Evolutionary conservation across 2,329 filamentous ascomycete genomes (phyloP).

Genomic region (Colletotrichum lentis): DNA sequence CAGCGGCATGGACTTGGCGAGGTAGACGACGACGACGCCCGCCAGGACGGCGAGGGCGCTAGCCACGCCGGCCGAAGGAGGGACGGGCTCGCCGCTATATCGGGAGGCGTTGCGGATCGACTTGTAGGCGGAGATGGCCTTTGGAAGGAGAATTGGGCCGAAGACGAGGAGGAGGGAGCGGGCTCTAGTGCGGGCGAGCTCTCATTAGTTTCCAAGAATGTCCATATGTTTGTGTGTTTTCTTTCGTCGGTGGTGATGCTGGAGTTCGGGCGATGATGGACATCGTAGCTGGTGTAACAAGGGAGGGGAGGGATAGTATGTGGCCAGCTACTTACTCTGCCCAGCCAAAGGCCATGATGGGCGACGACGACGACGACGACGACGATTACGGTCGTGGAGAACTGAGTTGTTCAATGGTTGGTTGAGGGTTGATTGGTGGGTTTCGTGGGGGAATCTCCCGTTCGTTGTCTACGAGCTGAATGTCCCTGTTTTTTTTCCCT

Average conservation of each 20-base stretch:
- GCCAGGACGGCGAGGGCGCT: constrained; percentile 69
- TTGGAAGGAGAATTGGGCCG: constrained; percentile 76
- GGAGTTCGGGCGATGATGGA: neutral
- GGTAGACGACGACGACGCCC: constrained; percentile 53
- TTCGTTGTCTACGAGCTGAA: neutral
- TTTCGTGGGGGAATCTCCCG: neutral
- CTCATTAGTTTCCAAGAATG: neutral
- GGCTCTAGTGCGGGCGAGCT: constrained; percentile 49
- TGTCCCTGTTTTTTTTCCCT: neutral
- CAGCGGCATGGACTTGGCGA: constrained; percentile 69
- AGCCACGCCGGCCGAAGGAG: constrained; percentile 64
- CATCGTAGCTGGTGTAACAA: constrained; percentile 1
- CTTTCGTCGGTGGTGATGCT: neutral
- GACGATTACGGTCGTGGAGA: neutral
- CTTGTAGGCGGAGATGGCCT: constrained; percentile 71
- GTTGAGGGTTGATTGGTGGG: neutral
- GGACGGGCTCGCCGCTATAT: constrained; percentile 58
- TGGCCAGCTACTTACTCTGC: constrained; percentile 34
- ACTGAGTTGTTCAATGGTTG: neutral
- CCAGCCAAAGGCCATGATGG: constrained; percentile 41
- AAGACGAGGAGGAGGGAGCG: constrained; percentile 68
- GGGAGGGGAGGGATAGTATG: neutral
- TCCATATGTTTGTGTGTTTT: neutral
- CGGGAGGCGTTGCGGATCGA: constrained; percentile 56
- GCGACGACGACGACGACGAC: constrained; percentile 9